These are phyloP conservation scores for Blastomyces silverae DNA, from an alignment of 2,329 filamentous ascomycete species.

Conservation along the genomic window DNA sequence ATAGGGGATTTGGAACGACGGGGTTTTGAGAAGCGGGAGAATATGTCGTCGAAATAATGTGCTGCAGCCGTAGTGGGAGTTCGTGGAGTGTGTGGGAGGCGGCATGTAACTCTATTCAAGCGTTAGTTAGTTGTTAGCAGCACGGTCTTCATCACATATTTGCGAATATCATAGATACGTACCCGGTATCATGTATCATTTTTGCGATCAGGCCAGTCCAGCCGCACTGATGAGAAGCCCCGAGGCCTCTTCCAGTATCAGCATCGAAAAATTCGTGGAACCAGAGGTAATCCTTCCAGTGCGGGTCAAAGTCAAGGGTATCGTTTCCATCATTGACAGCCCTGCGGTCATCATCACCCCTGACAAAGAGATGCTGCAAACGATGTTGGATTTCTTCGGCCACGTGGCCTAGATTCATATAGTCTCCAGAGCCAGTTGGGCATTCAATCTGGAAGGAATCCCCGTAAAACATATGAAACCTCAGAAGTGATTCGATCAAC, in stretches of 20 bases:
- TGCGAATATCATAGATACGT: slow-evolving; percentile 37
- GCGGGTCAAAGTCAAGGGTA: slow-evolving; percentile 77
- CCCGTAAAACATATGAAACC: slow-evolving; percentile 95
- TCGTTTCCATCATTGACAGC: slow-evolving; percentile 83
- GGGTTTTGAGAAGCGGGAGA: slow-evolving; percentile 51
- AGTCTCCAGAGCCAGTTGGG: slow-evolving; percentile 84
- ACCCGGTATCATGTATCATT: slow-evolving; percentile 97
- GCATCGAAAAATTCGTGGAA: slow-evolving; percentile 98
- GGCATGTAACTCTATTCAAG: slow-evolving; percentile 65
- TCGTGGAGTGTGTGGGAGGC: slow-evolving; percentile 85
- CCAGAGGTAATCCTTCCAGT: slow-evolving; percentile 93
- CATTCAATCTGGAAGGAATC: slow-evolving; percentile 84
- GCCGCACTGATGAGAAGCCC: slow-evolving; percentile 88
- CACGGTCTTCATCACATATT: not conserved
- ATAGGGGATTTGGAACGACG: slow-evolving; percentile 43
- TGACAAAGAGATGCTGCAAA: slow-evolving; percentile 81
- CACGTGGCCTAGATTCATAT: slow-evolving; percentile 92
- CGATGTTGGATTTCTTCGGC: slow-evolving; percentile 93
- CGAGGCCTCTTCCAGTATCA: slow-evolving; percentile 79
- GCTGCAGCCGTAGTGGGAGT: slow-evolving; percentile 75
- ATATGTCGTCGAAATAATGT: slow-evolving; percentile 93
- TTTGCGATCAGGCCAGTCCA: slow-evolving; percentile 95
- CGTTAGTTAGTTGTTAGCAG: slow-evolving; percentile 37
- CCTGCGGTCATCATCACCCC: slow-evolving; percentile 75
- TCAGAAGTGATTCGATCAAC: slow-evolving; percentile 84